Base-by-base conservation (phyloP, 306 rosid genomes). In the Pachyrhizus erosus region DNA sequence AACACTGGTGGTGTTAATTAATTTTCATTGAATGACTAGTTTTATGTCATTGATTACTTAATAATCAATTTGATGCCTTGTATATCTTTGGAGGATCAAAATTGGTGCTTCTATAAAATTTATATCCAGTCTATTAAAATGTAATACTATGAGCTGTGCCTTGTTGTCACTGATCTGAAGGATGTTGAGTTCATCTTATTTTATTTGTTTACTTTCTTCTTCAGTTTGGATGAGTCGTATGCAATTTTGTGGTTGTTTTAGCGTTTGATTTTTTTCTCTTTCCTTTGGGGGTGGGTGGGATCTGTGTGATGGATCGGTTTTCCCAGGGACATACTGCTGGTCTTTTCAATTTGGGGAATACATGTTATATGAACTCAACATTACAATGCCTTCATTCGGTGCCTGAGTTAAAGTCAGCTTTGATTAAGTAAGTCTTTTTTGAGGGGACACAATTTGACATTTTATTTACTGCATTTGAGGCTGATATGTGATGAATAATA, bases 331-430 rank as follows among this genome's bases (percentile, higher is more conserved):
- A 96, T 69, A 84, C 91, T 79, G 94, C 99, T 68, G 99, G 99
- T 79, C 90, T 96, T 60, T 96, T 91, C 85, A 96, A 96, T 82
- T 80, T 96, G 97, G 99, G 99, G 79, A 89, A 96, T 84, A 96
- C 99, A 4, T 96, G 99, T 86, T 96, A 96, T 78, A 96, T 96
- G 99, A 96, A 93, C 87, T 96, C 99, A 84, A 96, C 99, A 57
- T 62, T 96, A 67, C 99, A 96, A 84, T 96, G 99, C 78, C 94
- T 96, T 82, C 99, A 96, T 89, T 96, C 93, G 52, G 99, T 96
- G 83, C 99, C 99, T 64, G 99, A 96, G 87, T 89, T 96, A 87
- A 96, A 93, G 89, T 93, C 98, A 51, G 94, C 97, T 86, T 90
- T 96, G 91, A 81, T 85, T 43, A 87, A 86, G 99, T 96, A 73